Base-by-base conservation (phyloP, 2,329 filamentous ascomycete species). In the Beauveria rudraprayagi region DNA sequence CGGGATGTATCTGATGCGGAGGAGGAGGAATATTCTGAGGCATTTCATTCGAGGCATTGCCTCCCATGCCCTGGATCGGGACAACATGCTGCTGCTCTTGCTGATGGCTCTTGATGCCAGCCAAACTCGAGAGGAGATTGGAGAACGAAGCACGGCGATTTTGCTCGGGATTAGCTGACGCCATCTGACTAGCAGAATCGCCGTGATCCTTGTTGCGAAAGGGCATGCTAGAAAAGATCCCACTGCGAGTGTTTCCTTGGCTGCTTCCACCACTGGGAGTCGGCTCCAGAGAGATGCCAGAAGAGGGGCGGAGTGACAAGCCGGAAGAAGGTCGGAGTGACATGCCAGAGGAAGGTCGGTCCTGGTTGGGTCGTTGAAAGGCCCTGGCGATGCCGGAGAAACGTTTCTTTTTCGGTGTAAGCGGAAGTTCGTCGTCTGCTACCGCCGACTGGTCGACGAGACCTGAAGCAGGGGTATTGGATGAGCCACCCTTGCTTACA, bases 301-400 rank as follows among this genome's bases (percentile, higher is more conserved):
- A 55, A 11, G 53, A 56, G 5, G 59, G 53, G 5, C 52, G 34
- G 5, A 37, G 34, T 34, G 30, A 34, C 30, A 34, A 34, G 30
- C 30, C 30, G 11, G 30, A 34, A 10, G 30, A 34, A 34, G 30
- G 30, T 34, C 30, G 30, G 30, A 56, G 43, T 28, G 57, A 53
- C 26, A 53, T 60, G 17, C 51, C 52, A 9, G 52, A 55, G 7
- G 53, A 52, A 7, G 60, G 53, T 3, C 52, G 60, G 3, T 61
- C 60, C 11, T 56, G 43, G 16, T 61, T 67, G 17, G 68, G 60
- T 22, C 71, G 66, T 17, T 67, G 66, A 47, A 73, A 70, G 14
- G 66, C 66, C 30, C 69, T 69, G 26, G 67, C 59, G 14, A 75
- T 66, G 19, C 70, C 75, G 0, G 80, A 80, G 62, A 82, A 78